Conservation (phyloP, 202 grass and related monocot genomes). For the Panicum virgatum region DNA sequence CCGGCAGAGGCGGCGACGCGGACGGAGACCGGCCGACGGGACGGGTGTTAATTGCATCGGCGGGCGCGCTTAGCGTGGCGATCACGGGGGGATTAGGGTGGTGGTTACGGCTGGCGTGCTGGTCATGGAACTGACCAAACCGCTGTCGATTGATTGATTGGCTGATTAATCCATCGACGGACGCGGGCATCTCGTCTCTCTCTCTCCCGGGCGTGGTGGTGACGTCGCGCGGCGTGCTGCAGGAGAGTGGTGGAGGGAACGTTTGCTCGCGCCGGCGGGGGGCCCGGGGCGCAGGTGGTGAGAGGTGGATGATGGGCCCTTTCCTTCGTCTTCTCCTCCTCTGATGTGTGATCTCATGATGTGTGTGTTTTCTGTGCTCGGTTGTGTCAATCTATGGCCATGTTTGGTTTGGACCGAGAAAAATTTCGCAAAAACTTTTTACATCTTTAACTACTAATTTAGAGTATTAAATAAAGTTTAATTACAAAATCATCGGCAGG, state of each 20-base stretch:
- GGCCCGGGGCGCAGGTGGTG: background rate
- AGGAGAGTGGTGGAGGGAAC: slow-evolving; percentile 12
- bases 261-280: slow-evolving; percentile 5
- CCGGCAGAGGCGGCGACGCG: background rate
- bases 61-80: too few species aligned
- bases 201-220: background rate
- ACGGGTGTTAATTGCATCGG: background rate
- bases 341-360: too few species aligned
- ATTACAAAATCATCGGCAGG: too few species aligned
- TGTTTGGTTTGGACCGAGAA: too few species aligned
- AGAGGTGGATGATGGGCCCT: too few species aligned
- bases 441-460: too few species aligned
- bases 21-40: background rate
- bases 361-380: too few species aligned
- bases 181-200: background rate
- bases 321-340: too few species aligned
- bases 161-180: background rate
- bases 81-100: too few species aligned
- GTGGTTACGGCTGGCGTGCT: slow-evolving; percentile 33
- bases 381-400: too few species aligned
- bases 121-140: slow-evolving; percentile 17
- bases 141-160: background rate
- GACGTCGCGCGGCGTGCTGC: background rate
- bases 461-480: too few species aligned
- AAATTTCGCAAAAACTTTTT: too few species aligned